Evolutionary conservation across 352 stramenopile genomes (phyloP).

Genomic region (Phytophthora ramorum): DNA sequence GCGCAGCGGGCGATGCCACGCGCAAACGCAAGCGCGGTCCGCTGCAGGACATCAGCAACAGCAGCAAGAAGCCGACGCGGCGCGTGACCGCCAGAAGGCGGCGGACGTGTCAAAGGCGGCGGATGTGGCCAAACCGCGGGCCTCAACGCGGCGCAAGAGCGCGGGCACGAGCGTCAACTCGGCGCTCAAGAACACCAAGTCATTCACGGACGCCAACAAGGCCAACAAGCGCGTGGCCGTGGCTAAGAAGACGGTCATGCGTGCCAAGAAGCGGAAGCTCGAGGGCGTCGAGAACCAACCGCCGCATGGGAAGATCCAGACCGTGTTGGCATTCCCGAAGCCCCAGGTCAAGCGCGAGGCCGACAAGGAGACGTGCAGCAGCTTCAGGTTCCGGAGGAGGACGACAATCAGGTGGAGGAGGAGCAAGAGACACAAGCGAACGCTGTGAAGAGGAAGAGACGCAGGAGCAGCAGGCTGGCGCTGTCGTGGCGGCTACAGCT

Average conservation of each 20-base stretch:
- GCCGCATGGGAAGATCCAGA: constrained; percentile 66
- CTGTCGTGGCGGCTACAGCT: background rate
- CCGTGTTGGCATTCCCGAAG: constrained; percentile 72
- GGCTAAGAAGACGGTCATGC: constrained; percentile 41
- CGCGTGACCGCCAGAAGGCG: constrained; percentile 31
- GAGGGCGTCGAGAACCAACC: constrained; percentile 46
- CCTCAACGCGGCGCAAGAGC: constrained; percentile 20
- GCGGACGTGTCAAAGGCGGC: constrained; percentile 20
- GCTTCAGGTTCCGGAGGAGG: background rate
- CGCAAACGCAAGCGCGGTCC: constrained; percentile 83
- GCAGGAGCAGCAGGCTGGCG: constrained; percentile 10
- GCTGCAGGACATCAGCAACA: constrained; percentile 88
- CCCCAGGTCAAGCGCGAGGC: constrained; percentile 9
- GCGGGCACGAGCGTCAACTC: constrained; percentile 26
- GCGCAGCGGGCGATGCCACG: constrained; percentile 32
- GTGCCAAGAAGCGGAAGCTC: constrained; percentile 53
- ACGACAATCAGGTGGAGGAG: constrained; percentile 22
- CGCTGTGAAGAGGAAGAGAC: constrained; percentile 11
- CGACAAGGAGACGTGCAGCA: constrained; percentile 21
- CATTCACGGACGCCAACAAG: constrained; percentile 25
- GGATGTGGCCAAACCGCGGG: background rate
- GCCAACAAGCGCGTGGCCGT: constrained; percentile 32
- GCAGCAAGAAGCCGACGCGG: constrained; percentile 41
- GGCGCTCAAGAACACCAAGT: constrained; percentile 35
- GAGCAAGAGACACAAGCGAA: constrained; percentile 8